Evolutionary conservation across 768 basidiomycete genomes (phyloP).

Genomic region (Aureoboletus auriporus): DNA sequence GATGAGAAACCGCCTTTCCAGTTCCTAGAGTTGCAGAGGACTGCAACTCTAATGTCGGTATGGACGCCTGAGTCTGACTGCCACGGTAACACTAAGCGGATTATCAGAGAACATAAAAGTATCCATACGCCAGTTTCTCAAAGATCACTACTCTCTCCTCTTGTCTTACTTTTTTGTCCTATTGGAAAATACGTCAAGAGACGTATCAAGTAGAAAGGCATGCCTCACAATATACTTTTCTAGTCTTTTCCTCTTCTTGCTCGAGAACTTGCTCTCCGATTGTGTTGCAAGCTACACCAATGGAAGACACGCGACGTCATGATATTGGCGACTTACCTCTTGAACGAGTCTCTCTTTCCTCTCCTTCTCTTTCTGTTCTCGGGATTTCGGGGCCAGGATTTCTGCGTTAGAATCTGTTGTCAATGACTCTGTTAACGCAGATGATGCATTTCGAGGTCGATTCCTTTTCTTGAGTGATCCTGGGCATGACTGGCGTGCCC

Average conservation of each 20-base stretch:
- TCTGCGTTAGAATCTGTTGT: slow-evolving; percentile 53
- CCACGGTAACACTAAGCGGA: slow-evolving; percentile 13
- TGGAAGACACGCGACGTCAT: background rate
- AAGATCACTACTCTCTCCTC: slow-evolving; percentile 77
- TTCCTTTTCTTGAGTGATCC: slow-evolving; percentile 63
- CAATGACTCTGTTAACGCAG: slow-evolving; percentile 14
- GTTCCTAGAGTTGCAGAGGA: slow-evolving; percentile 85
- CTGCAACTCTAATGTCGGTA: slow-evolving; percentile 58
- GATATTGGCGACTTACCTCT: slow-evolving; percentile 44
- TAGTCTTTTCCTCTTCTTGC: slow-evolving; percentile 82
- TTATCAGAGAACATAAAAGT: background rate
- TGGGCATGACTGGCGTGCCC: slow-evolving; percentile 60
- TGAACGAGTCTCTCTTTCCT: slow-evolving; percentile 54
- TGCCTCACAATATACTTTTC: slow-evolving; percentile 86
- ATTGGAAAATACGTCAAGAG: slow-evolving; percentile 3
- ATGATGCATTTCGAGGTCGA: slow-evolving; percentile 33
- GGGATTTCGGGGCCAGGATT: slow-evolving; percentile 54
- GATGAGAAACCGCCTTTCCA: slow-evolving; percentile 57
- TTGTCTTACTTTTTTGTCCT: slow-evolving; percentile 92
- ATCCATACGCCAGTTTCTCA: slow-evolving; percentile 72
- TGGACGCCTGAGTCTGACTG: slow-evolving; percentile 74
- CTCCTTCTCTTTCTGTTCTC: slow-evolving; percentile 58
- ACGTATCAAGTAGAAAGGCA: background rate
- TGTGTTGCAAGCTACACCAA: slow-evolving; percentile 33
- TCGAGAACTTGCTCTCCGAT: slow-evolving; percentile 69